Evolutionary conservation across 306 rosid genomes (phyloP).

Genomic region (Coriaria nepalensis): DNA sequence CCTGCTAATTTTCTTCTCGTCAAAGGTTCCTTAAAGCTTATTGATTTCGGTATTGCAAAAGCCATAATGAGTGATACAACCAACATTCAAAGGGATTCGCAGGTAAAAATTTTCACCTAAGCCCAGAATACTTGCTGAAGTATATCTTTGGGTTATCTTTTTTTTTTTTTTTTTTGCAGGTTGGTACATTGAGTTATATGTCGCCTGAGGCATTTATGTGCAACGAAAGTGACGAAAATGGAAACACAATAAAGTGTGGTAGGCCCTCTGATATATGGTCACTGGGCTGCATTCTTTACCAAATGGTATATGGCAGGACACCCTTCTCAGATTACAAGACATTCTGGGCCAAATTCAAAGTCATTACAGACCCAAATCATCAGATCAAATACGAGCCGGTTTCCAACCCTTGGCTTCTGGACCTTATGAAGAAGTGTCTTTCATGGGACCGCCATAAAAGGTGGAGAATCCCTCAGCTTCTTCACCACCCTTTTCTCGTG

Average conservation of each 20-base stretch:
- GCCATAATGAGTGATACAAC: slow-evolving; percentile 97
- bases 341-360: slow-evolving; percentile 90
- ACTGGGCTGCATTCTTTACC: slow-evolving; percentile 90
- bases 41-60: slow-evolving; percentile 95
- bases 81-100: slow-evolving; percentile 89
- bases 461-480: slow-evolving; percentile 92
- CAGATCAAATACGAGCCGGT: slow-evolving; percentile 50
- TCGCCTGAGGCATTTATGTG: slow-evolving; percentile 98
- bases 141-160: slow-evolving; percentile 2
- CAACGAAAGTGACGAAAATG: slow-evolving; percentile 74
- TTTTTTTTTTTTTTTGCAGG: slow-evolving; percentile 26
- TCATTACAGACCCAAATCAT: slow-evolving; percentile 77
- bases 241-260: slow-evolving; percentile 83
- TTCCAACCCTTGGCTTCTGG: slow-evolving; percentile 81
- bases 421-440: slow-evolving; percentile 86
- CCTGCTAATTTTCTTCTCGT: slow-evolving; percentile 95
- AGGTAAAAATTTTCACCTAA: no score
- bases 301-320: slow-evolving; percentile 96
- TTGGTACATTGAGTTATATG: slow-evolving; percentile 92
- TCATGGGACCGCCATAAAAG: slow-evolving; percentile 91
- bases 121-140: no score
- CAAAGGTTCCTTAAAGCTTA: slow-evolving; percentile 83
- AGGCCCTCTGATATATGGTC: slow-evolving; percentile 96
- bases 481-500: slow-evolving; percentile 78
- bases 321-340: slow-evolving; percentile 86